Conservation (phyloP, 192 early-diverging fungal species). For the Spizellomyces punctatus region DNA sequence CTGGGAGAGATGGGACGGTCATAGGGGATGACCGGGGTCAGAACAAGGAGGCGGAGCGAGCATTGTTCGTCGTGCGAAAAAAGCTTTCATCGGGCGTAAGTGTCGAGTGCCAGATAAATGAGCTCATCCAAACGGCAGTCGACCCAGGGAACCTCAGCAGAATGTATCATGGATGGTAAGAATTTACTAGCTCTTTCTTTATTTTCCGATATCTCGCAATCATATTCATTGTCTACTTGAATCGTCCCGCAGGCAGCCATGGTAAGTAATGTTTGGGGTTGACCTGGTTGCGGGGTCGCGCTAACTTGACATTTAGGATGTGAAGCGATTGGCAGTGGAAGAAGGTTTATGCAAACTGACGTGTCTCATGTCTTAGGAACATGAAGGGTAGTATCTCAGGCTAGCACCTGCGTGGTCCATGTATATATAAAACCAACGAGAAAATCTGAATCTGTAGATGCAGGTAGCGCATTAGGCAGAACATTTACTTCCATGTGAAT, state of each 20-base stretch:
- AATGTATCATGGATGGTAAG: conserved; percentile 61
- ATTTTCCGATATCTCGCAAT: no score
- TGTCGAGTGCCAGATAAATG: conserved; percentile 72
- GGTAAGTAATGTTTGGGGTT: neutral
- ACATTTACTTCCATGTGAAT: neutral
- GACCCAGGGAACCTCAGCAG: conserved; percentile 57
- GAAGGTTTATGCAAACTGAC: no score
- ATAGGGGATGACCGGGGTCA: conserved; percentile 9
- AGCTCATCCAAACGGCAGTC: conserved; percentile 70
- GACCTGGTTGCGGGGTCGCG: no score
- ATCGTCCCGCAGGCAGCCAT: neutral
- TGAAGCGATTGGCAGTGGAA: no score
- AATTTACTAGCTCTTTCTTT: no score
- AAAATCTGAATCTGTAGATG: no score
- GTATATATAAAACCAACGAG: no score
- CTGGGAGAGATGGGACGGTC: conserved; percentile 19
- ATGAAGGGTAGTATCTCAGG: no score
- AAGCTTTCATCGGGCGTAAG: conserved; percentile 63
- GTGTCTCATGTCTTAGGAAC: no score
- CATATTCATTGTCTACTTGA: no score
- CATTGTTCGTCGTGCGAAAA: conserved; percentile 62
- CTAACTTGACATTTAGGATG: no score
- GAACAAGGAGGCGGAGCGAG: conserved; percentile 72
- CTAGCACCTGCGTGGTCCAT: no score
- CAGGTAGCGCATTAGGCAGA: neutral